Conservation (phyloP, 805 yeast species). For the Cyberlindnera euphorbiae region DNA sequence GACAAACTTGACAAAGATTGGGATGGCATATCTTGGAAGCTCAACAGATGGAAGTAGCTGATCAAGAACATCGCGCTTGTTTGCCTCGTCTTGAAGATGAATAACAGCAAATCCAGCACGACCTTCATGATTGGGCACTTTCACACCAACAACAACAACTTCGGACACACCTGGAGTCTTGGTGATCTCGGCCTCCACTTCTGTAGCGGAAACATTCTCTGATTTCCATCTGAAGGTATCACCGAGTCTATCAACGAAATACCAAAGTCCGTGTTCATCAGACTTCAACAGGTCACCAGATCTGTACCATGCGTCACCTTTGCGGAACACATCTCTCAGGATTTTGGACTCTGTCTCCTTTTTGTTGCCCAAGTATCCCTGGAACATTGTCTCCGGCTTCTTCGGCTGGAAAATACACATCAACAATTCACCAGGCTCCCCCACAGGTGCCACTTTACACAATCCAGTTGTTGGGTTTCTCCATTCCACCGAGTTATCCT, state of each 20-base stretch:
- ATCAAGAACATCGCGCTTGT: conserved; percentile 30
- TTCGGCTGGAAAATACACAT: conserved; percentile 65
- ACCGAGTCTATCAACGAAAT: conserved; percentile 88
- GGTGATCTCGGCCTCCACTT: conserved; percentile 74
- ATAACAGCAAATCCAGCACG: conserved; percentile 88
- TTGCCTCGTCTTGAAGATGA: conserved; percentile 35
- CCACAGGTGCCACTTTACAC: conserved; percentile 46
- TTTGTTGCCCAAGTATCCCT: conserved; percentile 82
- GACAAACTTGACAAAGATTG: conserved; percentile 72
- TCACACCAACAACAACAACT: conserved; percentile 82
- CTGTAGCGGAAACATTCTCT: conserved; percentile 90
- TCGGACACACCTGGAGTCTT: conserved; percentile 42
- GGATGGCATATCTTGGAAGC: conserved; percentile 83
- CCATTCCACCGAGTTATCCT: conserved; percentile 66
- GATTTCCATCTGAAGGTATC: conserved; percentile 97
- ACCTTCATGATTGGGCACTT: conserved; percentile 86
- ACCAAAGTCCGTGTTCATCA: conserved; percentile 65
- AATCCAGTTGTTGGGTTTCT: conserved; percentile 64
- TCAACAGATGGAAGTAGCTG: conserved; percentile 36
- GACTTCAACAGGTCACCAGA: conserved; percentile 76
- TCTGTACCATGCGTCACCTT: conserved; percentile 90
- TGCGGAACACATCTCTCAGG: conserved; percentile 62
- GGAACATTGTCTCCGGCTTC: conserved; percentile 72
- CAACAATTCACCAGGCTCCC: conserved; percentile 84
- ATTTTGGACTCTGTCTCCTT: conserved; percentile 77